Base-by-base conservation (phyloP, 805 yeast genomes). In the Zygosaccharomyces pseudorouxii region DNA sequence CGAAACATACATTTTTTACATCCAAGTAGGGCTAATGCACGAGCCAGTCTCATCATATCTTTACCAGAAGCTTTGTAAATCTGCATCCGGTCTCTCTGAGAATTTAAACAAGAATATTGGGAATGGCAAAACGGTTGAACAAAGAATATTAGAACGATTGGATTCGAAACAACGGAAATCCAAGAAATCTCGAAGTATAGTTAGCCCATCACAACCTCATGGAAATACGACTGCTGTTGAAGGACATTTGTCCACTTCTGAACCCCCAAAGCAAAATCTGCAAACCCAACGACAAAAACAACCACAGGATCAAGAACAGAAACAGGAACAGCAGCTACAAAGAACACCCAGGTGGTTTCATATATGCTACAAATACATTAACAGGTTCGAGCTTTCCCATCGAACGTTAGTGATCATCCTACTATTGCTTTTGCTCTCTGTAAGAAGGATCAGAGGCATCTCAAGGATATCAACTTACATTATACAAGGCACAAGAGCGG, bases 61-160 rank as follows among this genome's bases (percentile, higher is more conserved):
- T 38, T 60, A 56, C 46, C 38, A 43, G 22, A 47, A 45, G 27
- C 46, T 60, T 3, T 56, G 58, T 30, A 48, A 52, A 29, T 29
- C 36, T 2, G 44, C 41, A 8, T 56, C 60, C 19, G 38, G 23
- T n/a, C 46, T 59, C 14, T 38, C 51, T 6, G 39, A 33, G 2
- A 47, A 30, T 11, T 46, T 22, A n/a, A 46, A 37, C 18, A 46
- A 38, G 23, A 33, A 12, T 9, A 36, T 27, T 19, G 33, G 14
- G 8, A 20, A 25, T 29, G 54, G 48, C 1, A 48, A 11, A 10
- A 47, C 53, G 5, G 23, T 46, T 8, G 55, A 56, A 36, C 29
- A 43, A 16, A 36, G 38, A 20, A 45, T 56, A 9, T 27, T 52
- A 27, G 38, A 47, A 8, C 47, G 20, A 11, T 42, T 55, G 18